A percentile compares a stretch with the other conserved stretches of the same genome.
Conservation (phyloP, 73 alveolate species). For the Durusdinium trenchii region DNA sequence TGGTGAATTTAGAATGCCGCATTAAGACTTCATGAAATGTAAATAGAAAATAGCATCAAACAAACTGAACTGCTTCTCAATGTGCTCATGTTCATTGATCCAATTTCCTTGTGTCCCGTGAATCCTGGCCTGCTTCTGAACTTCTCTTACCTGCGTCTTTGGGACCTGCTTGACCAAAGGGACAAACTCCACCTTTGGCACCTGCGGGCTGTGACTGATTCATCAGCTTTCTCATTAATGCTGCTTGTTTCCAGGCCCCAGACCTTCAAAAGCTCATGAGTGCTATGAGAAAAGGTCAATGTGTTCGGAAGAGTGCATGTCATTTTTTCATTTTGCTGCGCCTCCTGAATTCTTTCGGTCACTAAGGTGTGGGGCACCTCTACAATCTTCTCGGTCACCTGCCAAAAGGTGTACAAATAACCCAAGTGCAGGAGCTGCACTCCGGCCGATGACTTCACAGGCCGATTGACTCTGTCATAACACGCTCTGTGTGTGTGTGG, state of each 20-base stretch:
- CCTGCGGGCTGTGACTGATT: not conserved
- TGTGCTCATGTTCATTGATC: not conserved
- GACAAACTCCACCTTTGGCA: conserved; percentile 87
- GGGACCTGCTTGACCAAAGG: conserved; percentile 91
- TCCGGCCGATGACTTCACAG: not conserved
- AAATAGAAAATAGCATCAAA: not conserved
- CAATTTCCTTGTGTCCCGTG: not conserved
- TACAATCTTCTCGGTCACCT: conserved; percentile 85
- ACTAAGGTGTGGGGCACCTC: conserved; percentile 86
- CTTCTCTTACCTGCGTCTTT: conserved; percentile 83
- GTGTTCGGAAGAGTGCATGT: too few relatives aligned
- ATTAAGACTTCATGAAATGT: too few relatives aligned
- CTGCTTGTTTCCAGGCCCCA: not conserved
- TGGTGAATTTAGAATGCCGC: not conserved
- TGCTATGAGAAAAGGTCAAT: too few relatives aligned
- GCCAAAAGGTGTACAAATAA: too few relatives aligned
- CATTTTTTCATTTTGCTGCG: too few relatives aligned
- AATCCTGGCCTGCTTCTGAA: conserved; percentile 73
- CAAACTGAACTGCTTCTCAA: not conserved
- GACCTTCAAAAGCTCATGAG: not conserved
- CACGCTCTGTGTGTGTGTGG: too few relatives aligned
- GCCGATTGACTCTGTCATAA: not conserved
- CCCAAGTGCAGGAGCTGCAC: not conserved
- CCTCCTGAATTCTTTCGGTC: conserved; percentile 74
- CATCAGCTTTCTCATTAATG: not conserved